Evolutionary conservation across 441 rosid genomes (phyloP), one percentile per base, ranked within the genome.

Genomic region (Erodium chrysanthum): DNA sequence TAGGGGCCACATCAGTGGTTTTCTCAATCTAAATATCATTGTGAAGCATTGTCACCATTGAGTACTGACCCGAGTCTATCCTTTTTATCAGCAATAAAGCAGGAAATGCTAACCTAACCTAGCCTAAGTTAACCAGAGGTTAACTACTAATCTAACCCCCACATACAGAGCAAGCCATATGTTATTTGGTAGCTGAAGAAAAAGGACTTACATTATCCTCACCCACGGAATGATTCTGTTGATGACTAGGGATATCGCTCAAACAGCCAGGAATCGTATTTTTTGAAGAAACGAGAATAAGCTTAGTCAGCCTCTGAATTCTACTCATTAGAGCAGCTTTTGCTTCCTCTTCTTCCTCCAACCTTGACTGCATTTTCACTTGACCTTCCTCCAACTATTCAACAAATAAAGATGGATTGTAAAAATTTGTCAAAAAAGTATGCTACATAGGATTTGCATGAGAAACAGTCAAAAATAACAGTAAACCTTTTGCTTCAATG

Each of bases 271-370:
- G 96, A 71, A 92, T 76, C 10, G 92, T 72, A 80, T 85, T 88
- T 77, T 88, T 96, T 68, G 99, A 83, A 65, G 99, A 96, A 76
- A 96, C 96, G 68, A 96, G 99, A 75, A 96, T 96, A 40, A 96
- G 98, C 82, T 96, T 96, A 50, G 98, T 96, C 70, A 96, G 82
- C 81, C 92, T 87, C 76, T 96, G 99, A 74, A 96, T 96, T 81
- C 99, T 86, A 79, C 98, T 96, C 97, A 96, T 88, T 37, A 96
- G 86, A 80, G 99, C 99, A 77, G 94, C 96, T 83, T 96, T 96
- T 75, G 98, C 99, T 84, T 96, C 99, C 81, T 96, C 99, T 82
- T 96, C 99, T 76, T 96, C 99, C 82, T 96, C 99, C 80, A 96
- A 78, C 79, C 99, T 85, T 37, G 99, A 87, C 70, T 89, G 99